Conservation (phyloP, 306 rosid genomes). For the Trichosanthes truncata region DNA sequence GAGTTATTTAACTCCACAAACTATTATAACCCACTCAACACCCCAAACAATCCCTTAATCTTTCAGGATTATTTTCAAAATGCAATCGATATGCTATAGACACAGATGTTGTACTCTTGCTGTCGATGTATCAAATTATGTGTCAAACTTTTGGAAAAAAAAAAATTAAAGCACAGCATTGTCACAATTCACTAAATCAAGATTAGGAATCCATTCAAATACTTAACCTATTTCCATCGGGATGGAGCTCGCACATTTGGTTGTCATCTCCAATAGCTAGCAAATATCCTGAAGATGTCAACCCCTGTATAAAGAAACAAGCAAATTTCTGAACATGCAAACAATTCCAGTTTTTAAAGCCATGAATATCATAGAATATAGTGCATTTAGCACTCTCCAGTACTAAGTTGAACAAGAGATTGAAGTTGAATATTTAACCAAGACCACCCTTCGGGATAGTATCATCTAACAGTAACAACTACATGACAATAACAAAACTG, state of each 20-base stretch:
- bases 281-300: slow-evolving; percentile 61
- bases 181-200: not conserved
- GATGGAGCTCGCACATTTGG: slow-evolving; percentile 87
- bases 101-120: not conserved
- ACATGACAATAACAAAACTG: not conserved
- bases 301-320: slow-evolving; percentile 34
- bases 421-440: not conserved
- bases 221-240: slow-evolving; percentile 81
- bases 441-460: not conserved
- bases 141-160: not conserved
- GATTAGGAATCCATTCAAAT: not conserved
- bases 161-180: not conserved
- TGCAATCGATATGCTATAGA: not conserved
- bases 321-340: not conserved
- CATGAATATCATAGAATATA: not conserved
- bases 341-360: not conserved
- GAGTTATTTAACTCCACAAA: too few species aligned
- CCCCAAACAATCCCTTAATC: too few species aligned
- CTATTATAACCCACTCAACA: too few species aligned
- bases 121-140: not conserved
- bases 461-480: not conserved
- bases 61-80: not conserved
- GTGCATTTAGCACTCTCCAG: not conserved
- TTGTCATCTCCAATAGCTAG: slow-evolving; percentile 75
- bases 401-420: not conserved